Base-by-base conservation (phyloP, 2,329 filamentous ascomycete genomes). In the Penicillium hesseltinei region DNA sequence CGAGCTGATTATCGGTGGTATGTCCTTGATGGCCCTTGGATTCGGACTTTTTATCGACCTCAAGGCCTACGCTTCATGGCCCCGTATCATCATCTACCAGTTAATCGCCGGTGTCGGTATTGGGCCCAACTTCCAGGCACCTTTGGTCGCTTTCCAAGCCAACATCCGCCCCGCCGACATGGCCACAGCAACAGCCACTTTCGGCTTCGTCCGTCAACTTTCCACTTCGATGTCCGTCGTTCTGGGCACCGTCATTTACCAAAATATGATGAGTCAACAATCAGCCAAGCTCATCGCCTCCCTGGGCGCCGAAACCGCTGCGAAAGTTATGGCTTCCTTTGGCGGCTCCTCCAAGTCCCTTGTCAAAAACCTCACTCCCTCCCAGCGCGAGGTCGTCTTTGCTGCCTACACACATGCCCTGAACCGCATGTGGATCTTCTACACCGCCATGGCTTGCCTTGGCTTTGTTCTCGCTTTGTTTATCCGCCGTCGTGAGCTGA, bases 11-110 rank as follows among this genome's bases (percentile, higher is more conserved):
- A 79, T 83, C 54, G 74, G 74, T 21, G 86, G 86, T 44, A 77
- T 88, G 66, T 58, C 77, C 10, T 68, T 89, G 55, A 83, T 86
- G 73, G 82, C 83, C 0, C 75, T 91, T 9, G 89, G 89, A 2
- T 84, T 84, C 45, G 88, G 88, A 54, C 82, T 88, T 54, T 80
- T 87, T 66, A 82, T 91, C 36, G 81, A 83, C 43, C 70, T 84
- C 4, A 77, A 78, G 23, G 73, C 77, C 21, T 80, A 82, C 68
- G 86, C 69, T 61, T 86, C 73, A 57, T 81, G 78, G 78, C 66
- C 77, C 27, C 76, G 76, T 27, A 76, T 80, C 58, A 73, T 80
- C 65, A 73, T 78, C 42, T 88, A 79, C 65, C 84, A 88, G 70
- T 73, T 88, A 47, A 75, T 88, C 33, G 79, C 78, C 5, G 85